Percentiles rank a stretch among this genome's conserved stretches.
phyloP scores from a whole-genome alignment of 371 early-diverging fungal species.

The Mucor indicus region DNA sequence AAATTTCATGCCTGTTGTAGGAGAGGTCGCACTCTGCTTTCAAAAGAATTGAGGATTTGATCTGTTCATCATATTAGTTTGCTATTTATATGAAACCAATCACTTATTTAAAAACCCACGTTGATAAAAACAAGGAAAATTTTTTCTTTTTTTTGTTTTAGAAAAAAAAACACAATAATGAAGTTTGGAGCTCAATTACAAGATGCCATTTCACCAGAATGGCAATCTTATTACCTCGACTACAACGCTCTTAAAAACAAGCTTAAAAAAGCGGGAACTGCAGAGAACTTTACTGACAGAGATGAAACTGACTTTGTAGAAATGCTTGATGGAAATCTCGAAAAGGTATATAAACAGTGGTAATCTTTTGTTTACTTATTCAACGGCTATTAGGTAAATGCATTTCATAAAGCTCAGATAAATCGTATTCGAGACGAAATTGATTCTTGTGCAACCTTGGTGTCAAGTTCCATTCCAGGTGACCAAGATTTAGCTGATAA shows the following conservation, averaged over 20 bases:
- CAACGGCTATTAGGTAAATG: slow-evolving; percentile 60
- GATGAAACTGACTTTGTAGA: slow-evolving; percentile 90
- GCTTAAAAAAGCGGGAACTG: slow-evolving; percentile 69
- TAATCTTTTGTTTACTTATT: not conserved
- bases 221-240: slow-evolving; percentile 89
- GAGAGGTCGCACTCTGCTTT: not conserved
- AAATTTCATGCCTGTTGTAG: not conserved
- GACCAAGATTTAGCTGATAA: slow-evolving; percentile 66
- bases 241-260: slow-evolving; percentile 87
- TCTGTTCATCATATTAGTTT: not conserved
- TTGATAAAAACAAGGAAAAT: too few relatives aligned
- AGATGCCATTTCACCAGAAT: slow-evolving; percentile 81
- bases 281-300: slow-evolving; percentile 58
- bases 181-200: slow-evolving; percentile 92
- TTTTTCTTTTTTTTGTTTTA: not conserved
- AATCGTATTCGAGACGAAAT: slow-evolving; percentile 84
- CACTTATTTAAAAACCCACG: not conserved
- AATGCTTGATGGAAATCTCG: slow-evolving; percentile 84
- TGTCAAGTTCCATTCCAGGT: slow-evolving; percentile 35
- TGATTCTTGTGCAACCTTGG: slow-evolving; percentile 56
- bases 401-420: slow-evolving; percentile 87
- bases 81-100: not conserved
- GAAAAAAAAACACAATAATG: slow-evolving; percentile 51
- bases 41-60: not conserved
- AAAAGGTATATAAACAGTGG: slow-evolving; percentile 63